Conservation (phyloP, 371 early-diverging fungal species). For the Zopfochytrium polystomum region DNA sequence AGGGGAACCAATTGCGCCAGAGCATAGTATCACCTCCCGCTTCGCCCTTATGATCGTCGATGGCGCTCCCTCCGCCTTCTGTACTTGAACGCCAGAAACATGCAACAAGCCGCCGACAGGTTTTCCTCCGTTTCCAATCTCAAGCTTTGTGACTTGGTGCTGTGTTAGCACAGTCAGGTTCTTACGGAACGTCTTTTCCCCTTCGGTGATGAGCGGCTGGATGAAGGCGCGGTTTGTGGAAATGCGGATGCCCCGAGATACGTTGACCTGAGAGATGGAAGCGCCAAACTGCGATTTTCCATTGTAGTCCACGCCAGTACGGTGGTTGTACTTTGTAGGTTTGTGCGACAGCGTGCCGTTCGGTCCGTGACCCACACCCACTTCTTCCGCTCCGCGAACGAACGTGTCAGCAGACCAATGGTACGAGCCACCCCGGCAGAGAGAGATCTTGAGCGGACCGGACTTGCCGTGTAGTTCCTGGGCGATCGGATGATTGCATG, state of each 20-base stretch:
- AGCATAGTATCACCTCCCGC: conserved; percentile 39
- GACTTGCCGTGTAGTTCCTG: conserved; percentile 14
- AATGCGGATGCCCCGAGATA: conserved; percentile 4
- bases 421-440: not conserved
- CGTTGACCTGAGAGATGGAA: not conserved
- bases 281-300: conserved; percentile 18
- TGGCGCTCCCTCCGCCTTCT: not conserved
- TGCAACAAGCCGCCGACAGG: not conserved
- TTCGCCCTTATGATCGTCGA: conserved; percentile 14
- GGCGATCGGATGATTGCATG: too few relatives aligned
- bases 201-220: conserved; percentile 1
- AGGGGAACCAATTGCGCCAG: conserved; percentile 46
- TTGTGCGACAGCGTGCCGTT: not conserved
- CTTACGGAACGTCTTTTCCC: not conserved
- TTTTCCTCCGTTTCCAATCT: too few relatives aligned
- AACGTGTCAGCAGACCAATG: not conserved
- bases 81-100: conserved; percentile 4
- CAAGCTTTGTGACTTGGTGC: not conserved
- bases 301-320: conserved; percentile 21
- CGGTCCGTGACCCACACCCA: conserved; percentile 2
- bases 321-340: not conserved
- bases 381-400: conserved; percentile 1
- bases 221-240: conserved; percentile 14
- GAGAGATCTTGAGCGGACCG: conserved; percentile 17
- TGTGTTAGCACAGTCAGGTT: conserved; percentile 20